Evolutionary conservation across 495 filamentous ascomycete genomes (phyloP).

Genomic region (Tuber calosporum): DNA sequence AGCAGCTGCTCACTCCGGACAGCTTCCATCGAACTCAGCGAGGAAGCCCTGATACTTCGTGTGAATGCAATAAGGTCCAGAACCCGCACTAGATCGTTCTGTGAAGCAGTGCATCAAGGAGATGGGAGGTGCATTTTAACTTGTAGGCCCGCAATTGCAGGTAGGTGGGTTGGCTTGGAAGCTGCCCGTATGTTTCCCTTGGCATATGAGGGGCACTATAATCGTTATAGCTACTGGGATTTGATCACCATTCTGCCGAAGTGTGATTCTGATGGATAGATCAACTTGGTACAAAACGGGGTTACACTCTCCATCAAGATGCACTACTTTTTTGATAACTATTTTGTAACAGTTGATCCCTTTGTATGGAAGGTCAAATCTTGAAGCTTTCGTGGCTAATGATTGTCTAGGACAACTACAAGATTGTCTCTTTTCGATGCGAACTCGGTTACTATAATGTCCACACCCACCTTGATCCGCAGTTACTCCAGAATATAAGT

Average conservation of each 20-base stretch:
- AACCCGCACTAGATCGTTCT: conserved; percentile 38
- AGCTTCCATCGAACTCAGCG: conserved; percentile 36
- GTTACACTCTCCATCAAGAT: conserved; percentile 16
- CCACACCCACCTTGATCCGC: not conserved
- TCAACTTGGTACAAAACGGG: conserved; percentile 33
- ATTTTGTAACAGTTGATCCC: conserved; percentile 8
- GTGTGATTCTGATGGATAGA: conserved; percentile 7
- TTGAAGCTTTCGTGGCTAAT: too few species aligned
- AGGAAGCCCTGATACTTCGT: conserved; percentile 41
- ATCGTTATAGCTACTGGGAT: not conserved
- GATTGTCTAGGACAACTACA: too few species aligned
- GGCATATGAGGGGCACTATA: conserved; percentile 35
- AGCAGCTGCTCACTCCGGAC: conserved; percentile 1
- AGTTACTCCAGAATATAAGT: too few species aligned
- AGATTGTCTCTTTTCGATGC: too few species aligned
- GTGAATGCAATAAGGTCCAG: conserved; percentile 24
- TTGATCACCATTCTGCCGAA: conserved; percentile 35
- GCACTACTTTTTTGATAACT: too few species aligned
- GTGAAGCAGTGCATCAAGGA: conserved; percentile 28
- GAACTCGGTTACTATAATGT: not conserved
- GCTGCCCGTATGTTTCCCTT: too few species aligned
- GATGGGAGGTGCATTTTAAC: conserved; percentile 42
- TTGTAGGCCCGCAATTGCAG: conserved; percentile 13
- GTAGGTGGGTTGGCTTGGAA: too few species aligned
- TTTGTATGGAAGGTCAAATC: too few species aligned